phyloP scores from a whole-genome alignment of 2,329 filamentous ascomycete genomes.

The Triangularia verruculosa region DNA sequence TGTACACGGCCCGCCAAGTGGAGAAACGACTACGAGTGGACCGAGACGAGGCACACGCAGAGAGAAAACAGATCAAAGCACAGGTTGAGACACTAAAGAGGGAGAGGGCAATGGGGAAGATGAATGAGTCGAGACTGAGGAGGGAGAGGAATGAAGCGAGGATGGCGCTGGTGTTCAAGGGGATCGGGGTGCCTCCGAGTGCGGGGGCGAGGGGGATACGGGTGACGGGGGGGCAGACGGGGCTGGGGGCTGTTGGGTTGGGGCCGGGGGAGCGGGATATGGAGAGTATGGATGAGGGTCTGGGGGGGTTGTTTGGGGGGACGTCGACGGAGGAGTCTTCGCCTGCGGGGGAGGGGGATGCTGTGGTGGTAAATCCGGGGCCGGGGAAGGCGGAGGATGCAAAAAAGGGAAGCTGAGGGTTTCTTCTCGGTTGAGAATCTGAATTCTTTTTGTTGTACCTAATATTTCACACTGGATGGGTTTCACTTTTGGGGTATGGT shows the following conservation, averaged over 20 bases:
- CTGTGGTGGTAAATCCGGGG: not conserved
- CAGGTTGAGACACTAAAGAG: constrained; percentile 18
- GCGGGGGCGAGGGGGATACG: not conserved
- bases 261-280: not conserved
- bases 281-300: not conserved
- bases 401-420: not conserved
- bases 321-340: constrained; percentile 1
- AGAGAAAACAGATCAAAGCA: not conserved
- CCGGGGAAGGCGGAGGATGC: not conserved
- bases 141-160: constrained; percentile 25
- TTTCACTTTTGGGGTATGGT: not conserved
- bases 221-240: not conserved
- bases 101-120: constrained; percentile 13
- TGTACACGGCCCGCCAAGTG: constrained; percentile 25
- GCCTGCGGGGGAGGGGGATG: not conserved
- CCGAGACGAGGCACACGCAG: constrained; percentile 23
- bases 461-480: not conserved
- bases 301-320: not conserved
- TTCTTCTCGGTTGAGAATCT: too few species aligned
- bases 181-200: not conserved
- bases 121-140: constrained; percentile 20
- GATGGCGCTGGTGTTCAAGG: constrained; percentile 9
- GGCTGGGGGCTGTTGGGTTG: constrained; percentile 7
- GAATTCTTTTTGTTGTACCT: too few species aligned
- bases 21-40: constrained; percentile 25